phyloP scores from a whole-genome alignment of 306 rosid species.

The Ochetophila trinervis region DNA sequence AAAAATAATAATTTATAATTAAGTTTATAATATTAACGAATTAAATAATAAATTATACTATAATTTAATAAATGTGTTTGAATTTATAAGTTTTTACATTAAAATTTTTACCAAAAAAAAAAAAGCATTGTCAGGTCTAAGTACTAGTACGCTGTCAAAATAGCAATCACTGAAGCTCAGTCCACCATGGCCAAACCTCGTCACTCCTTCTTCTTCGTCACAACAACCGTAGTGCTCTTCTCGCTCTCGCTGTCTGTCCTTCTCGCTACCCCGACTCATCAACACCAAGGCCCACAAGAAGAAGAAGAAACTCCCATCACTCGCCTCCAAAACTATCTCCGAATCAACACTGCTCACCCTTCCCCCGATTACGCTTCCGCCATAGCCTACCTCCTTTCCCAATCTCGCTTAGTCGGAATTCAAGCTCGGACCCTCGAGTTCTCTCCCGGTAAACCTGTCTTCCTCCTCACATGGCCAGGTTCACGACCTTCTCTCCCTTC shows the following conservation, averaged over 20 bases:
- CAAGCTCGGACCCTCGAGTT: constrained; percentile 45
- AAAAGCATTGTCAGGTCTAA: background rate
- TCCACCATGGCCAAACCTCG: constrained; percentile 15
- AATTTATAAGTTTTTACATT: too few species aligned
- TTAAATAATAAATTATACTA: too few species aligned
- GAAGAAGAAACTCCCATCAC: constrained; percentile 49
- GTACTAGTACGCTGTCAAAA: background rate
- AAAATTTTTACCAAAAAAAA: too few species aligned
- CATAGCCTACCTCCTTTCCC: constrained; percentile 62
- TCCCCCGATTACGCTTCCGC: constrained; percentile 69
- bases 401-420: constrained; percentile 42
- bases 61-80: too few species aligned
- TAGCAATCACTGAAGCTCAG: background rate
- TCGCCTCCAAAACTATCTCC: constrained; percentile 78
- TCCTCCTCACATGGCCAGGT: constrained; percentile 82
- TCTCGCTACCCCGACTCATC: constrained; percentile 6
- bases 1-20: too few species aligned
- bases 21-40: too few species aligned
- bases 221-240: background rate
- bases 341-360: constrained; percentile 84
- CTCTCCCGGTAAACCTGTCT: constrained; percentile 57
- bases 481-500: constrained; percentile 69
- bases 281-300: background rate
- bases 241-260: background rate
- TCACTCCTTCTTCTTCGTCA: background rate